Base-by-base conservation (phyloP, 1,139 yeast genomes). In the Lodderomyces jiufengensis region DNA sequence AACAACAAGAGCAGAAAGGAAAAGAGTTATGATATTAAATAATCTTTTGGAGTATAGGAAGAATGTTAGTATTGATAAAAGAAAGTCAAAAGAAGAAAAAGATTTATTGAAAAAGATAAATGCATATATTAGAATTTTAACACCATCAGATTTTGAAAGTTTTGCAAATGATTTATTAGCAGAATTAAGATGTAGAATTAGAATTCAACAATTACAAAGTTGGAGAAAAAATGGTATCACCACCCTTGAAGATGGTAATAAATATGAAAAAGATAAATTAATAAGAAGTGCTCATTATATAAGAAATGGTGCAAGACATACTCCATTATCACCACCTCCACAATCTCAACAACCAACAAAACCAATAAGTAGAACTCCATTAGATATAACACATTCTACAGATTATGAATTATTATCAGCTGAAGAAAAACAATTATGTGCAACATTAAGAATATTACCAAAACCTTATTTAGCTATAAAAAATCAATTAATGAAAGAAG, bases 381-480 rank as follows among this genome's bases (percentile, higher is more conserved):
- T 76, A 41, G 97, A 90, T 53, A 84, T 92, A 24, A 78, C 88
- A 31, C 84, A 81, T 48, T 81, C 95, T 0, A 76, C 90, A 1
- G 97, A 92, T 55, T 85, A 76, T 45, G 90, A 86, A 33, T 63
- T 92, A 39, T 64, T 92, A 38, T 83, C 95, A 2, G 77, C 80
- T 18, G 96, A 85, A 44, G 99, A 92, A 56, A 92, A 84, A 55
- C 80, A 78, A 41, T 62, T 94, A 31, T 94, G 98, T 62, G 73
- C 90, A 4, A 85, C 81, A 33, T 68, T 92, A 44, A 78, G 95
- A 46, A 82, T 94, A 9, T 63, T 84, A 42, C 98, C 99, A 9
- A 92, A 92, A 55, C 95, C 97, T 2, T 92, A 90, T 54, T 66
- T 94, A 45, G 95, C 95, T 2, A 86, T 92, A 46, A 92, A 92